Conservation (phyloP, 371 early-diverging fungal genomes). For the Fennellomyces sp. region DNA sequence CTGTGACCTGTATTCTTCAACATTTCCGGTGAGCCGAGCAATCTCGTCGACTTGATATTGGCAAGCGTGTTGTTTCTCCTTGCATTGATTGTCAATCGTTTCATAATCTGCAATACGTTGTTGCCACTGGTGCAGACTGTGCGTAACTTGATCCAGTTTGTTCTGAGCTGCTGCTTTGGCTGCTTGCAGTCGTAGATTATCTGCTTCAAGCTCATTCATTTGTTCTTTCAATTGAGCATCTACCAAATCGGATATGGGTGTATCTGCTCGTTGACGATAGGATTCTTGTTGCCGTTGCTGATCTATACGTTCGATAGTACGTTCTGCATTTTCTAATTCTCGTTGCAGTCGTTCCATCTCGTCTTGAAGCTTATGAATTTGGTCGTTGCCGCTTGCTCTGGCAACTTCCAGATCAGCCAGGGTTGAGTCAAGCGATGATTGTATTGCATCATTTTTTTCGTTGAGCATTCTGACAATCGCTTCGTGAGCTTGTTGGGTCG, state of each 20-base stretch:
- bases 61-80: neutral
- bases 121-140: conserved; percentile 6
- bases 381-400: conserved; percentile 4
- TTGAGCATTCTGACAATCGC: conserved; percentile 20
- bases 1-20: conserved; percentile 7
- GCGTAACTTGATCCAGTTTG: neutral
- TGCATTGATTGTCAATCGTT: neutral
- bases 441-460: conserved; percentile 14
- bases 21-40: neutral
- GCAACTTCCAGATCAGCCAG: conserved; percentile 8
- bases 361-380: conserved; percentile 5
- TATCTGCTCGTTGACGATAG: neutral
- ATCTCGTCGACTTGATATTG: neutral
- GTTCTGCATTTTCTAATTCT: neutral
- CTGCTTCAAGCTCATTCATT: neutral
- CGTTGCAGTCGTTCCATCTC: conserved; percentile 12
- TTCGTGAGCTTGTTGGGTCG: conserved; percentile 15
- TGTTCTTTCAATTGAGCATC: neutral
- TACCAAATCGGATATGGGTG: neutral
- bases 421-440: conserved; percentile 11
- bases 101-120: neutral
- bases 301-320: conserved; percentile 7
- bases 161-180: conserved; percentile 1
- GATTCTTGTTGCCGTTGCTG: neutral
- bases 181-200: conserved; percentile 5